Base-by-base conservation (phyloP, 129 eudicot genomes). In the Arctium lappa region DNA sequence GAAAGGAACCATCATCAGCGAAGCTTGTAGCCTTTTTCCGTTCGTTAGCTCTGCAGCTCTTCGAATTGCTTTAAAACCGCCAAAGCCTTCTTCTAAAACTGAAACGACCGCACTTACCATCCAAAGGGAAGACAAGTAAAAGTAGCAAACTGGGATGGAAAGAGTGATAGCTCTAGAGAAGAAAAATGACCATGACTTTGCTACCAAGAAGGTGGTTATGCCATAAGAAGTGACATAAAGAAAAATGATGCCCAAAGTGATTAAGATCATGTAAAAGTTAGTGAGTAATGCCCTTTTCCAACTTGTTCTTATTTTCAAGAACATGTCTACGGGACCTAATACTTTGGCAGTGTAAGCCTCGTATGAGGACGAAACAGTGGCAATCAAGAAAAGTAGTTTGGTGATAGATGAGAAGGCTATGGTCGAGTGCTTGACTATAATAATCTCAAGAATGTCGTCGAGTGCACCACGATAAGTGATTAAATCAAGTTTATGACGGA, bases 41-140 rank as follows among this genome's bases (percentile, higher is more conserved):
- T 56, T 79, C 79, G 75, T 70, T 27, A 87, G 76, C 66, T 79
- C 79, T 34, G 7, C 5, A 1, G 69, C 89, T 48, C 82, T 75
- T 27, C 36, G 71, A 39, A 83, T 75, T 2, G 89, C 80, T 63
- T 79, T 76, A 66, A 62, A 33, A 11, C 86, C 89, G 32, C 62
- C 22, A 18, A 16, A 78, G 16, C 85, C 81, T 11, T 80, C 79
- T 79, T 86, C 89, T 8, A 86, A 27, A 8, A 86, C 79, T 0
- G 86, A 86, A 82, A 82, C 84, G 33, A 79, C 79, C 8, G 83
- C 3, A 60, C 82, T 83, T 79, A 83, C 48, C 37, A 71, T 79
- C 87, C 87, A 83, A 79, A 71, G 15, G 62, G 80, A 65, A 5
- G 70, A 53, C 29, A 53, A 9, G 33, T 79, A 80, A 29, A 79